Evolutionary conservation across 331 rosid species (phyloP).

Genomic region (Prunus yedoensis): DNA sequence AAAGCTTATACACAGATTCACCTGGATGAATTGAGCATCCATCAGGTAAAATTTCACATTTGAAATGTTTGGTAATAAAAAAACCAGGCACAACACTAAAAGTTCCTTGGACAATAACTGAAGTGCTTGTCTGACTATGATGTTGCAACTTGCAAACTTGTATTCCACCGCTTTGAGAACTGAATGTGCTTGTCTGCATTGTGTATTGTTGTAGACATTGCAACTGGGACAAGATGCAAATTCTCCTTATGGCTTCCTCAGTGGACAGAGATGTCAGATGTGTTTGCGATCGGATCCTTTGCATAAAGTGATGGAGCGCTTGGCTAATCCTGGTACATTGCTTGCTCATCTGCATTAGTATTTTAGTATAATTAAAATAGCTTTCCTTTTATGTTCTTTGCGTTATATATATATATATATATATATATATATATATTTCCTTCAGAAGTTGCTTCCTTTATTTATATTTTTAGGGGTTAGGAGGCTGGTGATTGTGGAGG

Average conservation of each 20-base stretch:
- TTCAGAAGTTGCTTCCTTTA: constrained; percentile 1
- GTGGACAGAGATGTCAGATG: constrained; percentile 90
- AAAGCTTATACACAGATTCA: constrained; percentile 80
- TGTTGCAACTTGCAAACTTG: background rate
- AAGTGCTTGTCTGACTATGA: background rate
- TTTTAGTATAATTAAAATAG: background rate
- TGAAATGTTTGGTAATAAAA: background rate
- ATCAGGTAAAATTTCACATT: constrained; percentile 54
- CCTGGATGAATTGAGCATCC: constrained; percentile 82
- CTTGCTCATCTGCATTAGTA: background rate
- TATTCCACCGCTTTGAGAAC: background rate
- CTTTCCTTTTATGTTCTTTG: background rate
- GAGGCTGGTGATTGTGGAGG: constrained; percentile 90
- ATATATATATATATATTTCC: background rate
- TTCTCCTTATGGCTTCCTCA: constrained; percentile 44
- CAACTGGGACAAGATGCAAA: constrained; percentile 71
- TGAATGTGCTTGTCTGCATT: constrained; percentile 8
- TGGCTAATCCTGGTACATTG: constrained; percentile 70
- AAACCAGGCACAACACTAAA: background rate
- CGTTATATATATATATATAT: no score
- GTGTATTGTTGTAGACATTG: constrained; percentile 57
- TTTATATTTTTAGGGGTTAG: constrained; percentile 61
- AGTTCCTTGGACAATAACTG: background rate
- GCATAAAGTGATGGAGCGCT: constrained; percentile 92
- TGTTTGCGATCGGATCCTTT: constrained; percentile 87